Conservation (phyloP, 2,329 filamentous ascomycete genomes). For the Intubia oerlemansii region DNA sequence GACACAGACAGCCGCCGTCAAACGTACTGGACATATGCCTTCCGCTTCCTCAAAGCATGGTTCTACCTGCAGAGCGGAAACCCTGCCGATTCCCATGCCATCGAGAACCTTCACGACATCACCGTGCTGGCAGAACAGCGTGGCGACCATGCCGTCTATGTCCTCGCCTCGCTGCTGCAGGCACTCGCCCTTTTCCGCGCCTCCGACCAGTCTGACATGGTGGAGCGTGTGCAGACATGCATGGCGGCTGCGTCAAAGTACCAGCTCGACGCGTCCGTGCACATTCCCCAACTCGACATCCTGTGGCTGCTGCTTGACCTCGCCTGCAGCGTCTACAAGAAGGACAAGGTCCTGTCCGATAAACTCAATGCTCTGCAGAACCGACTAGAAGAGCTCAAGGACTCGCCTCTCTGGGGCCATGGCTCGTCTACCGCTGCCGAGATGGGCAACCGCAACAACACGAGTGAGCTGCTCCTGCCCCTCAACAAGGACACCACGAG, state of each 20-base stretch:
- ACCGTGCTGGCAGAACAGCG: constrained; percentile 33
- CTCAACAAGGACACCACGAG: constrained; percentile 28
- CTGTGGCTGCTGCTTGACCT: constrained; percentile 49
- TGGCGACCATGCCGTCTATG: constrained; percentile 41
- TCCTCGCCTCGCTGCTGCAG: constrained; percentile 45
- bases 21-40: constrained; percentile 61
- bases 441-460: constrained; percentile 12
- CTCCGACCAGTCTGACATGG: constrained; percentile 34
- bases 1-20: constrained; percentile 21
- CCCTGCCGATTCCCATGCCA: constrained; percentile 36
- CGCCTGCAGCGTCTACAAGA: constrained; percentile 44
- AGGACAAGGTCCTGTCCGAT: constrained; percentile 29
- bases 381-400: constrained; percentile 34
- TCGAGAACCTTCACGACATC: constrained; percentile 50
- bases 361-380: constrained; percentile 43
- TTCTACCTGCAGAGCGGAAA: constrained; percentile 41
- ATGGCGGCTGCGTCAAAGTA: constrained; percentile 53
- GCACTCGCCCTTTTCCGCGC: constrained; percentile 46
- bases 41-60: constrained; percentile 51
- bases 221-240: constrained; percentile 51
- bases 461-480: constrained; percentile 30
- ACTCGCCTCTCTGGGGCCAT: constrained; percentile 20
- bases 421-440: no score
- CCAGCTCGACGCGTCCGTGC: constrained; percentile 42
- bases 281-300: constrained; percentile 44